A percentile compares a stretch with the other conserved stretches of the same genome.
Conservation (phyloP, 2,329 filamentous ascomycete species). For the Ophidiomyces ophidiicola region DNA sequence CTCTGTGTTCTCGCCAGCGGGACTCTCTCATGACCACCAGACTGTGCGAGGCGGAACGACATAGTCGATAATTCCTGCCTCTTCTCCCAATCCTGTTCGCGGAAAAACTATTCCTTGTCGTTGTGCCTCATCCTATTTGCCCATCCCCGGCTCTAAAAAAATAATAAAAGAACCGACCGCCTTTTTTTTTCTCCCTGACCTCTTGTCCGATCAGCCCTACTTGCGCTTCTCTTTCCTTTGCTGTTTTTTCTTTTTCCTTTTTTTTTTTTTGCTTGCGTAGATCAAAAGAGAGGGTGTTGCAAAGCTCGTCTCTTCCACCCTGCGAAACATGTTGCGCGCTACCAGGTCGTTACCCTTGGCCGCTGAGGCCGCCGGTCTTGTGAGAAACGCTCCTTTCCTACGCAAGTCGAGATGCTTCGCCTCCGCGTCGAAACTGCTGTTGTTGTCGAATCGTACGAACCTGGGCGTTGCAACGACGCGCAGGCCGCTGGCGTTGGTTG, state of each 20-base stretch:
- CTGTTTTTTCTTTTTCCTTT: slow-evolving; percentile 14
- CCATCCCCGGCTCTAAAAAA: no score
- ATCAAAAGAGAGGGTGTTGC: not conserved
- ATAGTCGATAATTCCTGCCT: slow-evolving; percentile 17
- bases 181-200: not conserved
- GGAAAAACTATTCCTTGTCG: slow-evolving; percentile 9
- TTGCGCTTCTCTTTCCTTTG: not conserved
- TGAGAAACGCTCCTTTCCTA: slow-evolving; percentile 24
- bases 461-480: slow-evolving; percentile 26
- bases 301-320: not conserved
- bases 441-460: slow-evolving; percentile 21
- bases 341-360: slow-evolving; percentile 24
- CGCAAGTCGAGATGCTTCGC: slow-evolving; percentile 17
- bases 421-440: slow-evolving; percentile 8
- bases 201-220: not conserved
- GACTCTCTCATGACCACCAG: slow-evolving; percentile 17
- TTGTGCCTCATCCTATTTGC: not conserved
- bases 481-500: slow-evolving; percentile 34
- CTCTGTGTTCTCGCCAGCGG: slow-evolving; percentile 6
- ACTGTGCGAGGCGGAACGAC: slow-evolving; percentile 17
- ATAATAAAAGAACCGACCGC: not conserved
- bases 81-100: not conserved
- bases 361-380: slow-evolving; percentile 28
- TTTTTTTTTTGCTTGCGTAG: not conserved
- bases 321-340: slow-evolving; percentile 15